Base-by-base conservation (phyloP, 768 basidiomycete genomes). In the Lanmaoa pseudosensibilis region DNA sequence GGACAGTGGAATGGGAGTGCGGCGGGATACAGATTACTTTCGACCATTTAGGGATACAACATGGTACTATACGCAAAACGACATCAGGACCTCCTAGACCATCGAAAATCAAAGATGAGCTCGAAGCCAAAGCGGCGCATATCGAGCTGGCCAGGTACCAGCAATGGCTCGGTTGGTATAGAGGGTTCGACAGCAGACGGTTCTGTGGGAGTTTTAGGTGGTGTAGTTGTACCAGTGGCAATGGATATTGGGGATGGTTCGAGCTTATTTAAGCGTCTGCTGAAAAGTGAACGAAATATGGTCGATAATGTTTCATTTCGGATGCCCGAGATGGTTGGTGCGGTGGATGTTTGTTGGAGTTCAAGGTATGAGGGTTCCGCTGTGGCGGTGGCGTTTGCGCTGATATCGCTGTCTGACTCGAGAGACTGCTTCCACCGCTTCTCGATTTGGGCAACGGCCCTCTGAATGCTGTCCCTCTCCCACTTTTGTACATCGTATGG, bases 401-500 rank as follows among this genome's bases (percentile, higher is more conserved):
- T 75, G 40, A 2, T 16, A 43, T 46, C 40, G 3, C 2, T 34
- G 10, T 54, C 46, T 18, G 46, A 54, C 67, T 77, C 55, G 75
- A 54, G 48, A 27, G 58, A 63, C 30, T 58, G 57, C 32, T 66
- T 68, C 60, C 65, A 63, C 50, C 70, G 61, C 45, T 56, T 62
- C 57, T 78, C 73, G 50, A 79, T 67, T 43, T 69, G 69, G 38
- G 66, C 69, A 58, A 73, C 71, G 34, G 76, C 66, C 46, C 75
- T 77, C 55, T 80, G 73, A 15, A 92, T 78, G 62, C 87, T 90
- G 54, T 79, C 69, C 59, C 73, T 70, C 66, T 93, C 91, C 91
- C 91, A 94, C 46, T 78, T 78, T 33, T 87, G 82, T 46, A 86
- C 76, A 59, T 92, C 87, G 72, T 85, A 92, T 8, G 90, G 87